These are phyloP conservation scores for Salix purpurea DNA, from an alignment of 345 rosid species.

Conservation along the genomic window DNA sequence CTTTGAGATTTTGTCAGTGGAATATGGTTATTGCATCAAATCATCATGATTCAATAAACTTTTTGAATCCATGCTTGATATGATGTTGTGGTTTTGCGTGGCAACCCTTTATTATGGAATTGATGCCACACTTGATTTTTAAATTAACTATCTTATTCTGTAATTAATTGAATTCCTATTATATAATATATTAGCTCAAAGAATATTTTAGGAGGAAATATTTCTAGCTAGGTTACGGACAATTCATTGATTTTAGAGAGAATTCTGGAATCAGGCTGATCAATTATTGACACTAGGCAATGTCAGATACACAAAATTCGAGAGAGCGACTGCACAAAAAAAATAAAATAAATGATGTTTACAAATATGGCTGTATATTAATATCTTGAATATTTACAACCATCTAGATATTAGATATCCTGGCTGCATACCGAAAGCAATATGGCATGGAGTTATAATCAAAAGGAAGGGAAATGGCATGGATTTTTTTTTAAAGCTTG, in stretches of 20 bases:
- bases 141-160: not conserved
- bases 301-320: no score
- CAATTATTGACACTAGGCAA: not conserved
- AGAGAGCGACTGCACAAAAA: no score
- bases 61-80: not conserved
- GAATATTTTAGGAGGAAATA: not conserved
- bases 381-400: no score
- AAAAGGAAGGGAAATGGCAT: not conserved
- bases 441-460: no score
- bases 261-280: not conserved
- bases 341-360: no score
- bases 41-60: not conserved
- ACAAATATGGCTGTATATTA: no score
- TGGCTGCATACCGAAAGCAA: not conserved
- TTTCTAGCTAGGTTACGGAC: not conserved
- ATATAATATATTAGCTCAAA: not conserved
- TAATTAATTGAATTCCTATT: slow-evolving; percentile 7
- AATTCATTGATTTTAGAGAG: not conserved
- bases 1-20: not conserved
- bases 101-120: slow-evolving; percentile 18
- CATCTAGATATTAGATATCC: not conserved
- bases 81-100: not conserved
- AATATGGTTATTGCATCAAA: not conserved
- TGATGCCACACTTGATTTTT: slow-evolving; percentile 13
- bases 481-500: not conserved